Evolutionary conservation across 2,329 filamentous ascomycete species (phyloP).

Genomic region (Catunica adiposa): DNA sequence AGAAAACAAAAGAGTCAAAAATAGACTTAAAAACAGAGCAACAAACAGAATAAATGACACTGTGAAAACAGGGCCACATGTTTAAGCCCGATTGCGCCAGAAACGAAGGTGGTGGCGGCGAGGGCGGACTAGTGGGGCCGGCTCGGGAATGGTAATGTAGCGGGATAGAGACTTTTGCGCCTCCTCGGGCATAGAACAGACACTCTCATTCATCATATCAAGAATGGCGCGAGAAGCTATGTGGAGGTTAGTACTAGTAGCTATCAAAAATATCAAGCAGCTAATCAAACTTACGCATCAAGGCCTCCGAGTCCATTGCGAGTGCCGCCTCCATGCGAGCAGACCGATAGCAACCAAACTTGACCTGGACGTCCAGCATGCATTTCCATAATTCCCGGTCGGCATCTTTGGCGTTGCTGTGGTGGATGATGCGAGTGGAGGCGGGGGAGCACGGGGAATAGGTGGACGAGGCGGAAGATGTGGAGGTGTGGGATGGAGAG

Average conservation of each 20-base stretch:
- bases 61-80: neutral
- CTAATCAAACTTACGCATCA: conserved; percentile 28
- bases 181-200: conserved; percentile 17
- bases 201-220: conserved; percentile 17
- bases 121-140: conserved; percentile 5
- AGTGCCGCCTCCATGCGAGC: conserved; percentile 31
- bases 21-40: neutral
- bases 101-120: conserved; percentile 16
- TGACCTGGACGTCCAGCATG: conserved; percentile 32
- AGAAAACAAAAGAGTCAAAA: neutral
- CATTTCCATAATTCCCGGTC: conserved; percentile 27
- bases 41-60: neutral
- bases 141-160: conserved; percentile 15
- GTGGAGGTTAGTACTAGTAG: too few species aligned
- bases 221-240: conserved; percentile 17
- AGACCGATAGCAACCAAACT: conserved; percentile 33
- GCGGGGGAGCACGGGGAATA: neutral
- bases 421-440: conserved; percentile 4
- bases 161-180: conserved; percentile 16
- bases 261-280: neutral
- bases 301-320: conserved; percentile 23
- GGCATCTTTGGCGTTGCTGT: neutral
- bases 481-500: neutral
- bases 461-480: conserved; percentile 6
- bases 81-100: conserved; percentile 15